phyloP scores from a whole-genome alignment of 495 filamentous ascomycete genomes.

The Echria macrotheca region DNA sequence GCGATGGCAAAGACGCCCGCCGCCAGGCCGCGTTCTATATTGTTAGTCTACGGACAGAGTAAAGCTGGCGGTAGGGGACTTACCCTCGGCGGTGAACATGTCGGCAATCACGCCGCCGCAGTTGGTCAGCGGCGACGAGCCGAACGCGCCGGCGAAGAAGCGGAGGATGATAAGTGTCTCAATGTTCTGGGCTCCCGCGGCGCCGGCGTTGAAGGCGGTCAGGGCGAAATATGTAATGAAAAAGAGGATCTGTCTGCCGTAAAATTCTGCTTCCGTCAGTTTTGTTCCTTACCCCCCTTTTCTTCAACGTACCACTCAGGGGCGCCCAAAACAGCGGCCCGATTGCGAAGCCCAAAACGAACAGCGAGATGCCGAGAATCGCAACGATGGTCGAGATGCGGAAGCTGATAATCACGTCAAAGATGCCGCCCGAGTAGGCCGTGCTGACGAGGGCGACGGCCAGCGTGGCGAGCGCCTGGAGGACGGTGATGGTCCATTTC shows the following conservation, averaged over 20 bases:
- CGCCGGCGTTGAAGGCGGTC: slow-evolving; percentile 64
- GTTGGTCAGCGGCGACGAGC: slow-evolving; percentile 67
- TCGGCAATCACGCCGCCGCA: slow-evolving; percentile 71
- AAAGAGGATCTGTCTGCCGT: slow-evolving; percentile 67
- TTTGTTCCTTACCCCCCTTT: slow-evolving; percentile 3
- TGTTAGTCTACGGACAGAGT: no score
- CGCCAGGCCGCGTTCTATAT: slow-evolving; percentile 57
- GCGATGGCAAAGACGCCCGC: slow-evolving; percentile 60
- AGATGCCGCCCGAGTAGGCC: slow-evolving; percentile 66
- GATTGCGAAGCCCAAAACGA: slow-evolving; percentile 68
- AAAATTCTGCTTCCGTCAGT: slow-evolving; percentile 35
- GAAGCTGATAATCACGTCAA: slow-evolving; percentile 56
- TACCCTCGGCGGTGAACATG: slow-evolving; percentile 55
- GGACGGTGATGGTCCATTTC: slow-evolving; percentile 67
- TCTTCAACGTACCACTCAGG: slow-evolving; percentile 29
- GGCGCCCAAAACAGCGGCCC: slow-evolving; percentile 64
- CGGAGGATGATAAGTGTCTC: slow-evolving; percentile 65
- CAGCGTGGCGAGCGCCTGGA: slow-evolving; percentile 63
- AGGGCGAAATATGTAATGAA: slow-evolving; percentile 57
- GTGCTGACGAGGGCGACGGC: slow-evolving; percentile 73
- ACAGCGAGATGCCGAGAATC: slow-evolving; percentile 65
- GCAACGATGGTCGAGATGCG: slow-evolving; percentile 54
- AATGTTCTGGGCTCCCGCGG: slow-evolving; percentile 57
- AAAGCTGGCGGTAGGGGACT: background rate
- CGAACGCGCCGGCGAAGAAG: slow-evolving; percentile 76